Percentiles rank a stretch among this genome's conserved stretches.
Conservation (phyloP, 202 grass and related monocot species). For the Musa balbisiana region DNA sequence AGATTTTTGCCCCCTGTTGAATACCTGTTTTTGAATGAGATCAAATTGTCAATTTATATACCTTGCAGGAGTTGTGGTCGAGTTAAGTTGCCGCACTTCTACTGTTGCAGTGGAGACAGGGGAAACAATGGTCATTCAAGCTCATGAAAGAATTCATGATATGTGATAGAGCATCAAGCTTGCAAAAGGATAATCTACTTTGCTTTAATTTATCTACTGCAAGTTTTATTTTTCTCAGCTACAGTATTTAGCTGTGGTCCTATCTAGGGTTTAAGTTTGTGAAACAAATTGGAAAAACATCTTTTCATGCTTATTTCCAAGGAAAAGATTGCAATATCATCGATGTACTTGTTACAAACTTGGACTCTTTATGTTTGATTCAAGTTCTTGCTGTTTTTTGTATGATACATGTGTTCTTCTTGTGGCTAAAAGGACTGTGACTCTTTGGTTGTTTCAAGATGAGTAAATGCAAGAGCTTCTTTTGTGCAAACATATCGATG, state of each 20-base stretch:
- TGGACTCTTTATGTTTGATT: background rate
- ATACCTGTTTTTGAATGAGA: constrained; percentile 6
- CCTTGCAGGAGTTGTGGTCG: constrained; percentile 66
- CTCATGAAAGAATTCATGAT: constrained; percentile 23
- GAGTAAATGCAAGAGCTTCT: too few species aligned
- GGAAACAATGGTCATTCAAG: constrained; percentile 27
- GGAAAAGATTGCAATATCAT: background rate
- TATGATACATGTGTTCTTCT: too few species aligned
- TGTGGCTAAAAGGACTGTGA: too few species aligned
- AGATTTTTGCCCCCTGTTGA: background rate
- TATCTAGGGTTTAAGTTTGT: background rate
- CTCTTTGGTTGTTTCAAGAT: too few species aligned
- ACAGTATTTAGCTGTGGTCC: background rate
- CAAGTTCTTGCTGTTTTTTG: background rate
- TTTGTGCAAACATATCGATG: too few species aligned
- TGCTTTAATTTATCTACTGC: background rate
- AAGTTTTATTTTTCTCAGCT: background rate
- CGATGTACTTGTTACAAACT: background rate
- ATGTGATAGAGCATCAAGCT: background rate
- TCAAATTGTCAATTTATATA: constrained; percentile 11
- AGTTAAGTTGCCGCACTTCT: constrained; percentile 89
- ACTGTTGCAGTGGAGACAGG: constrained; percentile 79
- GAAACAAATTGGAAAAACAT: background rate
- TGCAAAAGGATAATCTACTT: background rate
- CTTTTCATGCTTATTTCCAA: background rate